Conservation (phyloP, 2,329 filamentous ascomycete species). For the Neoarthrinium moseri region DNA sequence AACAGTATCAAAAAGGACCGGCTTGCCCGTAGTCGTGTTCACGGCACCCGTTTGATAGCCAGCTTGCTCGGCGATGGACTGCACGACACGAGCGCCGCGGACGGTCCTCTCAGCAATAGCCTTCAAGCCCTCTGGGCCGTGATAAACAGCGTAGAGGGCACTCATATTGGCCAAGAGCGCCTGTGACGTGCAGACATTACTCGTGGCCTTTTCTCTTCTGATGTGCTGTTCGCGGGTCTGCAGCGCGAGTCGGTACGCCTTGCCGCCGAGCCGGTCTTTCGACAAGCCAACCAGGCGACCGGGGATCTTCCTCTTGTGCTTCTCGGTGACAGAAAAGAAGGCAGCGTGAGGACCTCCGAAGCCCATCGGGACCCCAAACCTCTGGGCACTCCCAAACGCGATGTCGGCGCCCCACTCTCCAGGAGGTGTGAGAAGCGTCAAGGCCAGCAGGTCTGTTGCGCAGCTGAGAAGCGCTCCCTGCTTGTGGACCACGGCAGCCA, state of each 20-base stretch:
- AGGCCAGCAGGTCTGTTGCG: conserved; percentile 83
- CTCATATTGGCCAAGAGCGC: conserved; percentile 94
- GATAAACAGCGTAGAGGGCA: conserved; percentile 91
- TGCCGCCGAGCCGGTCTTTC: conserved; percentile 81
- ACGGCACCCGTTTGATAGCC: conserved; percentile 63
- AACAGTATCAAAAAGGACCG: conserved; percentile 77
- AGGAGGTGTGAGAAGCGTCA: conserved; percentile 84
- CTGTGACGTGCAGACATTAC: conserved; percentile 96
- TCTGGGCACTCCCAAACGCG: conserved; percentile 88
- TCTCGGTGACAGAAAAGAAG: conserved; percentile 89
- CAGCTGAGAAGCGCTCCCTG: conserved; percentile 79
- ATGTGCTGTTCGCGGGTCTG: conserved; percentile 97
- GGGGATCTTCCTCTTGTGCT: conserved; percentile 92
- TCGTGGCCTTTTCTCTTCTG: conserved; percentile 91
- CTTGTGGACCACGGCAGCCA: conserved; percentile 77
- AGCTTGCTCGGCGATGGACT: conserved; percentile 59
- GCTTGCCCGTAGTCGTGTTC: conserved; percentile 53
- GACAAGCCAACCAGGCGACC: conserved; percentile 88
- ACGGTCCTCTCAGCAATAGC: conserved; percentile 79
- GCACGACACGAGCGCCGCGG: conserved; percentile 67
- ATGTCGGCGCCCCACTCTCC: conserved; percentile 95
- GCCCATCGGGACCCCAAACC: conserved; percentile 88
- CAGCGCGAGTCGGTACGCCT: conserved; percentile 78
- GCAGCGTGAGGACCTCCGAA: conserved; percentile 94
- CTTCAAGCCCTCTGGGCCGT: conserved; percentile 80